These are phyloP conservation scores for Phytophthora pinifolia DNA, from an alignment of 352 stramenopile species.

Conservation along the genomic window DNA sequence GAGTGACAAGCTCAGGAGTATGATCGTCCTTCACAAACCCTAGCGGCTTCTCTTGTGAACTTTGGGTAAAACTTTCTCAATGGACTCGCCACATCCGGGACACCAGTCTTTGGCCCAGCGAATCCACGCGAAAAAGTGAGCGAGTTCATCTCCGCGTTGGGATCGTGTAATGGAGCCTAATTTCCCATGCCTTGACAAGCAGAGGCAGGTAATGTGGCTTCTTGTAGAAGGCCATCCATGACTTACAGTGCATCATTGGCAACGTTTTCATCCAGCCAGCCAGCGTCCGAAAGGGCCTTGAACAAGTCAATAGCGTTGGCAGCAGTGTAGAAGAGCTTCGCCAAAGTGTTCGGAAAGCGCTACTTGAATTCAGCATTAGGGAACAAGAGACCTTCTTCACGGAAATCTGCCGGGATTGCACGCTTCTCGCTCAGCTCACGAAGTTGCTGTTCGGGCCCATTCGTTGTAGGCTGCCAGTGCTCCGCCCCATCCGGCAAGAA, in stretches of 20 bases:
- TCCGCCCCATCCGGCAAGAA: conserved; percentile 54
- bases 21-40: conserved; percentile 64
- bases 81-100: no score
- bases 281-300: conserved; percentile 50
- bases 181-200: conserved; percentile 64
- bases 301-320: conserved; percentile 58
- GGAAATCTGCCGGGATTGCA: conserved; percentile 52
- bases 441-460: conserved; percentile 53
- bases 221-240: conserved; percentile 36
- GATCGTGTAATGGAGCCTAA: conserved; percentile 69
- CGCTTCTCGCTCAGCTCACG: conserved; percentile 31
- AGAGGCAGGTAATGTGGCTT: conserved; percentile 59
- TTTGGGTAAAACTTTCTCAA: conserved; percentile 58
- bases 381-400: conserved; percentile 54
- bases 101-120: conserved; percentile 83
- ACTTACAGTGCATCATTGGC: conserved; percentile 50
- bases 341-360: conserved; percentile 62
- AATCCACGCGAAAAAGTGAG: conserved; percentile 78
- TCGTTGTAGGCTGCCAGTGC: conserved; percentile 57
- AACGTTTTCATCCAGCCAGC: conserved; percentile 58
- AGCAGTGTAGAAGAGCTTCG: conserved; percentile 53
- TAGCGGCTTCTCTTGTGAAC: conserved; percentile 59
- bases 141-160: conserved; percentile 54
- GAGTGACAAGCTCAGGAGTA: conserved; percentile 41
- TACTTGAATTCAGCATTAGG: conserved; percentile 48